Percentiles rank a stretch among this genome's conserved stretches.
Conservation (phyloP, 306 rosid species). For the Begonia fuchsioides region DNA sequence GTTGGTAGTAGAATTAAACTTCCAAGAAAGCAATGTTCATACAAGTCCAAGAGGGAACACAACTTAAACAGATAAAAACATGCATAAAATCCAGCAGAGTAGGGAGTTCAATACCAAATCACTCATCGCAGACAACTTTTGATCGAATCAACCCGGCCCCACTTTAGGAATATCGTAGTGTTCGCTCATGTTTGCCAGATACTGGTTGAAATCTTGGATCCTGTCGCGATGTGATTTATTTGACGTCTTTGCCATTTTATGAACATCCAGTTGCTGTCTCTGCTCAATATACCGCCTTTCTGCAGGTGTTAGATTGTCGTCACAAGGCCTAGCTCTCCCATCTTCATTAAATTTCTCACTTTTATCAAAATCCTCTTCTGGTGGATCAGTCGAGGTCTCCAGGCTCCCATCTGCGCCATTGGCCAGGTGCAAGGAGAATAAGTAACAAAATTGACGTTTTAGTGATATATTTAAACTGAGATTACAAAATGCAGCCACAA, state of each 20-base stretch:
- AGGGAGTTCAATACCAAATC: not conserved
- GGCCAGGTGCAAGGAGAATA: not conserved
- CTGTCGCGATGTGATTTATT: constrained; percentile 92
- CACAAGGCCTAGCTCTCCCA: constrained; percentile 42
- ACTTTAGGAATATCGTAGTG: constrained; percentile 97
- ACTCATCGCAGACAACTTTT: not conserved
- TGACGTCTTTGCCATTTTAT: constrained; percentile 66
- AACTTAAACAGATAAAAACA: not conserved
- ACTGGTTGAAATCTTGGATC: constrained; percentile 91
- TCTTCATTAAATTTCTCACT: constrained; percentile 24
- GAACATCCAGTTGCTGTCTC: constrained; percentile 69
- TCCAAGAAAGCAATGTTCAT: too few species aligned
- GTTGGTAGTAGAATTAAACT: too few species aligned
- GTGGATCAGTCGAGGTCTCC: constrained; percentile 25
- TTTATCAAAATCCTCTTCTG: constrained; percentile 41
- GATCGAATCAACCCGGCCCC: constrained; percentile 63
- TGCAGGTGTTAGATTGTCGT: constrained; percentile 71
- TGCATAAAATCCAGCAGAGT: not conserved
- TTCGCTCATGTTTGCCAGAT: constrained; percentile 97
- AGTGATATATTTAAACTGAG: too few species aligned
- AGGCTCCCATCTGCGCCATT: constrained; percentile 40
- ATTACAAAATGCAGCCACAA: too few species aligned
- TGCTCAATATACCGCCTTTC: constrained; percentile 88
- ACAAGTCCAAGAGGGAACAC: too few species aligned
- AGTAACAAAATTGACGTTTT: not conserved